These are phyloP conservation scores for Apiospora malaysiana DNA, from an alignment of 2,329 filamentous ascomycete genomes.

Conservation along the genomic window DNA sequence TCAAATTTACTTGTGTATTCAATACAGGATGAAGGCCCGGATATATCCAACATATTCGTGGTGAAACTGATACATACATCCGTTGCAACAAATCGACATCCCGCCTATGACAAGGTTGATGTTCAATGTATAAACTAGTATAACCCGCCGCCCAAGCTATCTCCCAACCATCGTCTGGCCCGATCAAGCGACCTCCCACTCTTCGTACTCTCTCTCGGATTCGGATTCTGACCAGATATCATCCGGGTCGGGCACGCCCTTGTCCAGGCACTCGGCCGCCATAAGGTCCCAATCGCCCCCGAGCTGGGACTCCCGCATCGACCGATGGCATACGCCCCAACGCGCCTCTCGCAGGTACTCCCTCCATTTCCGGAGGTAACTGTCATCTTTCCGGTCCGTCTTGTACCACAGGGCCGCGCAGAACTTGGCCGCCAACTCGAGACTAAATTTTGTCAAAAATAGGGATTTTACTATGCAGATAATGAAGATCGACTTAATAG, in stretches of 20 bases:
- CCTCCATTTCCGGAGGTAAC: not conserved
- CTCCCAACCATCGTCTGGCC: too few species aligned
- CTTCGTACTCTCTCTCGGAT: not conserved
- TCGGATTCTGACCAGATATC: not conserved
- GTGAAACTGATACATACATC: too few species aligned
- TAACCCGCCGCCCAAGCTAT: too few species aligned
- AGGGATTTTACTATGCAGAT: not conserved
- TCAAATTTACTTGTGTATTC: too few species aligned
- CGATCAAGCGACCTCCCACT: not conserved
- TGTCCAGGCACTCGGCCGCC: not conserved
- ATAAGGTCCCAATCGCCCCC: not conserved
- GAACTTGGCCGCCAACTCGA: not conserved
- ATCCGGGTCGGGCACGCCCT: not conserved
- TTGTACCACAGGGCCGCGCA: not conserved
- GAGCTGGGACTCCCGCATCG: not conserved
- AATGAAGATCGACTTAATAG: too few species aligned
- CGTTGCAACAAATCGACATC: too few species aligned
- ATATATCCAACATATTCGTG: too few species aligned
- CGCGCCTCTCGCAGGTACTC: not conserved
- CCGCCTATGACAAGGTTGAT: too few species aligned
- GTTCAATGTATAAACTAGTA: too few species aligned
- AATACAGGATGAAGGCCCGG: too few species aligned
- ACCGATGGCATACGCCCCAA: not conserved
- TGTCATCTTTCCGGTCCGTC: not conserved
- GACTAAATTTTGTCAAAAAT: not conserved